Evolutionary conservation across 257 asterid genomes (phyloP), one percentile per base, ranked within the genome.

Genomic region (Rehmannia glutinosa): DNA sequence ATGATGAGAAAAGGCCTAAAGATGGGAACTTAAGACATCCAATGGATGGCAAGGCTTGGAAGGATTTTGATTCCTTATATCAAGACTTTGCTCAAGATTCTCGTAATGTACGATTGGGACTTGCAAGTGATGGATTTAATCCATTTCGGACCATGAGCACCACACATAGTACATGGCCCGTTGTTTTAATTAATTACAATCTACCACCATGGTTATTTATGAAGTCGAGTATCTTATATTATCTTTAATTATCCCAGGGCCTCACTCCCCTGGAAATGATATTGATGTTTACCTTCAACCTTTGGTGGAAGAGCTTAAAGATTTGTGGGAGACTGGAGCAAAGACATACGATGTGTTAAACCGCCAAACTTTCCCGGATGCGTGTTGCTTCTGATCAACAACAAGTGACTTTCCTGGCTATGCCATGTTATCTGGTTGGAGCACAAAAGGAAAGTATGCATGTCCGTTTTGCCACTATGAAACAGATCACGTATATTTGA

Each of bases 381-480:
- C 54, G 10, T 15, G 54, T 6, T 15, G 24, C 24, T 47, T 6
- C 8, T 5, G 1, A 2, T n/a, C 25, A 19, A 47, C 54, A 47
- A 19, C 11, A 1, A 47, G 54, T 16, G 54, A 47, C 10, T 47
- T 47, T 19, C 54, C 24, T 3, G 23, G 61, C 1, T 33, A 17
- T 50, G 70, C 21, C 2, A 64, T 24, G 30, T n/a, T 64, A 41
- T 64, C 50, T 10, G 61, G 70, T 19, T 64, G 61, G 47, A 17
- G 36, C 13, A 64, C 38, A 7, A 64, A 50, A 30, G 60, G 49
- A 0, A 47, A 12, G 36, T 60, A 6, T 41, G 53, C 53, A 17
- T 60, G 52, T 39, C 52, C 52, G 1, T 10, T 12, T 38, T 60
- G 51, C 12, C 52, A 41, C 8, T 38, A 60, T 12, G 66, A 60